Base-by-base conservation (phyloP, 345 rosid genomes). In the Populus tremula region DNA sequence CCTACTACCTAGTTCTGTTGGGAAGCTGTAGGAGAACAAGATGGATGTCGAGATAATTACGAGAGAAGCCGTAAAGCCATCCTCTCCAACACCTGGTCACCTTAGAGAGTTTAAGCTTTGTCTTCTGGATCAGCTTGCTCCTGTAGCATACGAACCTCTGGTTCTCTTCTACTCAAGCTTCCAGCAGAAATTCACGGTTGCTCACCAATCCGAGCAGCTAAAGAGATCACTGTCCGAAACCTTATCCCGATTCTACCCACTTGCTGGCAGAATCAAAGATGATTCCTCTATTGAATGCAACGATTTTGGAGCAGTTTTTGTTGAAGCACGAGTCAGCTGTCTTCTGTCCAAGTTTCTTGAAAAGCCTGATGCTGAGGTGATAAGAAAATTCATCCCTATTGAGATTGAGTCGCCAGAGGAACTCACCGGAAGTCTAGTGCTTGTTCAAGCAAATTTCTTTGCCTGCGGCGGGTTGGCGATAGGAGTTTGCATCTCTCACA, bases 181-280 rank as follows among this genome's bases (percentile, higher is more conserved):
- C 35, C 18, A 2, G 5, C 31, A 3, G 36, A 20, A 29, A 5
- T 10, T 10, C 35, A 6, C 39, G 2, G 25, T 1, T 16, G 16
- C 69, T 6, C 73, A 64, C 25, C 54, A 36, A 69, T 73, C 56
- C 21, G 69, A 54, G 64, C 59, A 14, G 20, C 73, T 82, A 1
- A 88, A 88, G 84, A 59, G 27, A 80, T 88, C 93, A 7, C 74
- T 89, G 33, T 86, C 93, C 0, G 62, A 80, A 69, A 77, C 82
- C 25, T 76, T 88, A 64, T 68, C 84, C 66, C 77, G 53, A 56
- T 88, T 85, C 43, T 88, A 87, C 78, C 93, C 90, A 6, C 71
- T 82, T 5, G 83, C 79, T 1, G 85, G 85, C 6, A 54, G 73
- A 23, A 25, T 80, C 16, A 45, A 38, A 54, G 82, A 76, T 0